phyloP scores from a whole-genome alignment of 1,139 yeast species.

The Martiniozyma asiatica region DNA sequence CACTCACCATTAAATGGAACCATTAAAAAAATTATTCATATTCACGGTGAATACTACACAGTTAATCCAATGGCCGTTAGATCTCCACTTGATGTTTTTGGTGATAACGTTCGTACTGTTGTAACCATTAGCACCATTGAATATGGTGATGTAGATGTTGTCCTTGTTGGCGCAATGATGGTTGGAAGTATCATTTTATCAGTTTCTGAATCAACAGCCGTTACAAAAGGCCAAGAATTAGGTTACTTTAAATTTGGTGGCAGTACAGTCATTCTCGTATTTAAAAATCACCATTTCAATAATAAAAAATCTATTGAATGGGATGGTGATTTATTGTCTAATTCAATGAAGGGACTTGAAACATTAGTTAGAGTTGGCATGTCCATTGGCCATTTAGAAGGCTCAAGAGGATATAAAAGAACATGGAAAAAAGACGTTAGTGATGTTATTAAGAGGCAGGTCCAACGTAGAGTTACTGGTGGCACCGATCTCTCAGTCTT shows the following conservation, averaged over 20 bases:
- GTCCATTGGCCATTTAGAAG: conserved; percentile 71
- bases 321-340: conserved; percentile 62
- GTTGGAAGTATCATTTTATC: conserved; percentile 82
- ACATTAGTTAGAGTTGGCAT: conserved; percentile 83
- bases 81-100: conserved; percentile 80
- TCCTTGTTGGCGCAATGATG: conserved; percentile 97
- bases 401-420: conserved; percentile 35
- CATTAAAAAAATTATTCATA: conserved; percentile 51
- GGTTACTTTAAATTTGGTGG: conserved; percentile 97
- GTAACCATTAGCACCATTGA: conserved; percentile 62
- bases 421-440: conserved; percentile 7
- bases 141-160: conserved; percentile 68
- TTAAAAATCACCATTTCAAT: no score
- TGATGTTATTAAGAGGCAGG: conserved; percentile 7
- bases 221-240: conserved; percentile 67
- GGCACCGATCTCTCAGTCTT: no score
- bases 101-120: conserved; percentile 75
- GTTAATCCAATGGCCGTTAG: conserved; percentile 97
- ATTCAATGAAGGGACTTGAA: conserved; percentile 62
- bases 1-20: conserved; percentile 78
- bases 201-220: conserved; percentile 44
- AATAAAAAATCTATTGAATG: conserved; percentile 28
- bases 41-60: conserved; percentile 87
- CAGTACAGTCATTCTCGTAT: conserved; percentile 62
- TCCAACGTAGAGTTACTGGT: conserved; percentile 12